A percentile compares a stretch with the other conserved stretches of the same genome.
These are phyloP conservation scores for Lyophyllum decastes DNA, from an alignment of 768 basidiomycete genomes.

Conservation along the genomic window DNA sequence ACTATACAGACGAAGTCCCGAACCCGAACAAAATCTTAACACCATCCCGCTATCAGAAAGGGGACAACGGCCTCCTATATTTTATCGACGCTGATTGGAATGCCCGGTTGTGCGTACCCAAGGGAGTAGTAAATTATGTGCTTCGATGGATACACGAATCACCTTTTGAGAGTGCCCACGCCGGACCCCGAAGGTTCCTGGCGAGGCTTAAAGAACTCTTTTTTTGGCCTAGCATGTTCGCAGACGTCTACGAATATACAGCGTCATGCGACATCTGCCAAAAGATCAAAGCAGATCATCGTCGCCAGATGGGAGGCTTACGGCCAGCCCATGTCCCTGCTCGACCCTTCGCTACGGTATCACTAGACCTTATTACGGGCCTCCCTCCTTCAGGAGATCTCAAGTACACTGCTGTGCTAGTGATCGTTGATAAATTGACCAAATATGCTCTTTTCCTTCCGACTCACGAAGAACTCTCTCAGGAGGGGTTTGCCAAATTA, in stretches of 20 bases:
- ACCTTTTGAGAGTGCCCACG: slow-evolving; percentile 14
- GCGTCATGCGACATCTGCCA: background rate
- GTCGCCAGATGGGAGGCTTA: background rate
- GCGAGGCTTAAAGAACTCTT: slow-evolving; percentile 7
- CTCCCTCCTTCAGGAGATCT: background rate
- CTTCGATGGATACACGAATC: slow-evolving; percentile 18
- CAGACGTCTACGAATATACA: background rate
- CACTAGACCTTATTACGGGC: background rate
- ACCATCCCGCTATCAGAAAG: background rate
- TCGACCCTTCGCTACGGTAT: background rate
- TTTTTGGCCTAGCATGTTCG: background rate
- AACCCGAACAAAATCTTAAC: background rate
- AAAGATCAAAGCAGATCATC: background rate
- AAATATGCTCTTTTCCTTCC: background rate
- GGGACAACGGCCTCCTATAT: slow-evolving; percentile 6
- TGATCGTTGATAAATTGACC: background rate
- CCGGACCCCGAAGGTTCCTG: slow-evolving; percentile 4
- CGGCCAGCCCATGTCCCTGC: background rate
- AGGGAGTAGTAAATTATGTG: background rate
- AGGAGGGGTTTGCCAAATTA: background rate
- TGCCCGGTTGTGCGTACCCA: slow-evolving; percentile 18
- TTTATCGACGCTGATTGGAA: slow-evolving; percentile 22
- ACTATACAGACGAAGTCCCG: background rate
- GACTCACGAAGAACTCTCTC: background rate
- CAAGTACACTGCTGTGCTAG: background rate